Evolutionary conservation across 345 rosid species (phyloP), one percentile per base, ranked within the genome.

Genomic region (Citrus inodora): DNA sequence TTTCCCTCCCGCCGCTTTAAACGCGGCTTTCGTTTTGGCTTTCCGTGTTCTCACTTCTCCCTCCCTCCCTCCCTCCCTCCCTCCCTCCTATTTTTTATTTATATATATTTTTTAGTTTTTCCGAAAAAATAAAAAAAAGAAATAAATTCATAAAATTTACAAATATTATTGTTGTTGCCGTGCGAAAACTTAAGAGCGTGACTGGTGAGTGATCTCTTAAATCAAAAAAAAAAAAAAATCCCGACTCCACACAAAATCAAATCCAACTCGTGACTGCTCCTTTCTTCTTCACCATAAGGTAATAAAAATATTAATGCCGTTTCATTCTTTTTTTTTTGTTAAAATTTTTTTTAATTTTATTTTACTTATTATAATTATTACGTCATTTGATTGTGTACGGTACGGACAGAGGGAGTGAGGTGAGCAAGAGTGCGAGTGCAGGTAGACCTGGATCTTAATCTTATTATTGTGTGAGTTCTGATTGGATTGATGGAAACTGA

Each of bases 21-120:
- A 90, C 90, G 91, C 94, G 92, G 87, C 90, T 74, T 88, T 76
- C 58, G 68, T 76, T 82, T 83, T 81, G 85, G 84, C 87, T 77
- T 86, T 82, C 79, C 73, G 21, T 25, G 6, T 13, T 27, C 7
- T 11, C 5, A 46, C 17, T 11, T 1, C 7, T 35, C 37, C 1
- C 40, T 28, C 38, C 70, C n/a, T 42, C 32, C 19, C 19, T 24
- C 37, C 25, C 25, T 25, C 25, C 25, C 25, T 25, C 25, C 25
- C 25, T 25, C 25, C 25, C 25, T 25, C 25, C 25, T 14, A 4
- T 19, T 38, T 25, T 32, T n/a, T 13, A 4, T 30, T 53, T 71
- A 22, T 40, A 38, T 40, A 38, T 40, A 0, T 40, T 40, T 40
- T 40, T 40, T 9, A 2, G 10, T 9, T 2, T 2, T 9, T 40